phyloP scores from a whole-genome alignment of 768 basidiomycete genomes.

The Suillus tomentosus region DNA sequence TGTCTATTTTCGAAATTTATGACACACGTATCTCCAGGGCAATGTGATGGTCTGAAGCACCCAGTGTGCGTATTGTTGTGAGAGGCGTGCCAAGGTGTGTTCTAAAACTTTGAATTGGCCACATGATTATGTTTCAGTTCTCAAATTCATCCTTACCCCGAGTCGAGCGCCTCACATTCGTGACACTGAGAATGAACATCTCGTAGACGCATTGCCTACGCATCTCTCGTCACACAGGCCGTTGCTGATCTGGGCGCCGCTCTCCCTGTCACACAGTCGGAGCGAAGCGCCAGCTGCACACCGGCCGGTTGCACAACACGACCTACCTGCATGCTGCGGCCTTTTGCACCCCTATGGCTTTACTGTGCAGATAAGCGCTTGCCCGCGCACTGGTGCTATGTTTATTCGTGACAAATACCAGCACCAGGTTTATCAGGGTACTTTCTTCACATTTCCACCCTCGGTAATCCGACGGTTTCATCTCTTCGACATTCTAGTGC shows the following conservation, averaged over 20 bases:
- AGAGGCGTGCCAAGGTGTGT: not conserved
- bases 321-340: not conserved
- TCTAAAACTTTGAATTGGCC: not conserved
- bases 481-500: not conserved
- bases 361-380: not conserved
- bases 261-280: not conserved
- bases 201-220: not conserved
- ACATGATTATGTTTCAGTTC: not conserved
- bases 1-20: not conserved
- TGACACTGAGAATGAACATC: not conserved
- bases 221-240: not conserved
- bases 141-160: not conserved
- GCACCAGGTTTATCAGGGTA: not conserved
- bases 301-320: not conserved
- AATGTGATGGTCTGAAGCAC: not conserved
- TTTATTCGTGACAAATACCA: not conserved
- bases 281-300: not conserved
- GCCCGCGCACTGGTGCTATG: not conserved
- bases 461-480: not conserved
- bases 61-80: not conserved
- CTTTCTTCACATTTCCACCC: not conserved
- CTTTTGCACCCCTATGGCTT: not conserved
- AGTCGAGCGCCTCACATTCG: not conserved
- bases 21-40: not conserved
- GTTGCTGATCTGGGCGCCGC: not conserved